Evolutionary conservation across 2,329 filamentous ascomycete species (phyloP).

Genomic region (Neospermospora avenae): DNA sequence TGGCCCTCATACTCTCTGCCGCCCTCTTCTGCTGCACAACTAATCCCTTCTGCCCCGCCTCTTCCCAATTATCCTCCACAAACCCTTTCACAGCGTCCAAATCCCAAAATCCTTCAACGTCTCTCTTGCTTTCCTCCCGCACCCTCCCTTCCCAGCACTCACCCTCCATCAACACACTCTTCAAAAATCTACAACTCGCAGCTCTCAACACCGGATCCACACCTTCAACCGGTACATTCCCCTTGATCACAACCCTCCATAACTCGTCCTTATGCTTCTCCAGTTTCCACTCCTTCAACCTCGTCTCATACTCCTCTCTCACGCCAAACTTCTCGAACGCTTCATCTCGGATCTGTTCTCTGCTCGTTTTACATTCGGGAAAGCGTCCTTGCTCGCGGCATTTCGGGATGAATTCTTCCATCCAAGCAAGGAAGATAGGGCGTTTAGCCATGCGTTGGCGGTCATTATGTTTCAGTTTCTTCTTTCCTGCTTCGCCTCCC

Average conservation of each 20-base stretch:
- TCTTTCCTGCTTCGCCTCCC: slow-evolving; percentile 35
- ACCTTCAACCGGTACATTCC: slow-evolving; percentile 32
- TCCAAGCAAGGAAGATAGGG: slow-evolving; percentile 56
- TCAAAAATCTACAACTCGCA: slow-evolving; percentile 42
- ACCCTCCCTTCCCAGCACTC: slow-evolving; percentile 39
- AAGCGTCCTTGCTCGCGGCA: slow-evolving; percentile 42
- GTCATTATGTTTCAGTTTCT: slow-evolving; percentile 51
- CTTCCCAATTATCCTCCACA: slow-evolving; percentile 39
- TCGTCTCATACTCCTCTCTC: slow-evolving; percentile 42
- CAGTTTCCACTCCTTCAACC: slow-evolving; percentile 41
- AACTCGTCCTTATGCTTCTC: slow-evolving; percentile 43
- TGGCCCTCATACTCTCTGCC: slow-evolving; percentile 19
- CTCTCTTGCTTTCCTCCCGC: slow-evolving; percentile 34
- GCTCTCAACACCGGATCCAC: slow-evolving; percentile 25
- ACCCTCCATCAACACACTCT: slow-evolving; percentile 47
- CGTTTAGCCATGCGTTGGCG: slow-evolving; percentile 53
- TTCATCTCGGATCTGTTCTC: slow-evolving; percentile 48
- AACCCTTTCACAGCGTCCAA: slow-evolving; percentile 43
- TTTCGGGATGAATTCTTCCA: slow-evolving; percentile 59
- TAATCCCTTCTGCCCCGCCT: slow-evolving; percentile 38
- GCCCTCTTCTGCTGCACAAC: slow-evolving; percentile 24
- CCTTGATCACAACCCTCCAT: slow-evolving; percentile 45
- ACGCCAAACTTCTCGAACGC: slow-evolving; percentile 52
- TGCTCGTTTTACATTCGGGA: slow-evolving; percentile 23
- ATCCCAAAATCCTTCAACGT: slow-evolving; percentile 43